Base-by-base conservation (phyloP, 2,329 filamentous ascomycete species). In the Trichoderma oligosporum region DNA sequence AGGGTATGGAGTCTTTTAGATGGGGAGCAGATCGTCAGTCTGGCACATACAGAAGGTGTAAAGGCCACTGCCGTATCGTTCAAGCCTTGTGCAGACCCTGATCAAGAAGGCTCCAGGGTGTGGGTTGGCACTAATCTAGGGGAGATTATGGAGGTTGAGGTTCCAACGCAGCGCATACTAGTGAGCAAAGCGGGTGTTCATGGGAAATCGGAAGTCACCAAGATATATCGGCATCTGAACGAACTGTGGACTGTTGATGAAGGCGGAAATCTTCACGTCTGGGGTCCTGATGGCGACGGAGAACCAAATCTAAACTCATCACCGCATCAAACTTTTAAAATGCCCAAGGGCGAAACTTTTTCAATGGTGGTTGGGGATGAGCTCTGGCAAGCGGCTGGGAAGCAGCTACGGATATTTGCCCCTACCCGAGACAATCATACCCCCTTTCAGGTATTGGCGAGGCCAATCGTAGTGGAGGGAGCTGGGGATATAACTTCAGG, bases 231-330 rank as follows among this genome's bases (percentile, higher is more conserved):
- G 36, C 88, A 95, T 70, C 87, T 84, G 61, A 90, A 91, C 63
- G 89, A 97, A 66, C 83, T 99, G 70, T 99, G 94, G 94, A 92
- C 92, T 0, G 72, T 99, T 46, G 94, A 97, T 68, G 92, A 97
- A 62, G 85, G 88, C 45, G 94, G 94, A 9, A 89, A 88, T 44
- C 75, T 99, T 12, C 85, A 91, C 63, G 82, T 97, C 4, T 99
- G 94, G 94, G 85, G 84, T 1, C 86, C 92, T 4, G 89, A 91
- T 65, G 73, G 73, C 44, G 82, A 82, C 5, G 86, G 88, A 0
- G 80, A 86, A 25, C 91, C 92, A 1, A 93, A 84, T 60, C 73
- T 97, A 27, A 82, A 84, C 56, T 18, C 83, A 85, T 57, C 87
- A 82, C 55, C 90, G 20, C 73, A 76, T 33, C 86, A 88, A 64